These are phyloP conservation scores for Bremia lactucae DNA, from an alignment of 352 stramenopile genomes.

Conservation along the genomic window DNA sequence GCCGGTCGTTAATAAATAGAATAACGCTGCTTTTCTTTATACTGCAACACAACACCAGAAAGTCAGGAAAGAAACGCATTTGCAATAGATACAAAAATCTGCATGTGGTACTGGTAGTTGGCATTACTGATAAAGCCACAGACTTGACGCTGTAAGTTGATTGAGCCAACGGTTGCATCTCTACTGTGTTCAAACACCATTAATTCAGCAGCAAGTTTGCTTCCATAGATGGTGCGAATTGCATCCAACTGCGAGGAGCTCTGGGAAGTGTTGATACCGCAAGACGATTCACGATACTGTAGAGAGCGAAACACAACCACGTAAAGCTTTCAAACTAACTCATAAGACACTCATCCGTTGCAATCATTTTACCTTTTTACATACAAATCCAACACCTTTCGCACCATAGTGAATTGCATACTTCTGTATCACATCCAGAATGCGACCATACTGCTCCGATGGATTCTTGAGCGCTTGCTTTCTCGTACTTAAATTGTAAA, in stretches of 20 bases:
- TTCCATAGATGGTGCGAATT: slow-evolving; percentile 68
- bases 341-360: slow-evolving; percentile 93
- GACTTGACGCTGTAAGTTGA: slow-evolving; percentile 30
- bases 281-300: slow-evolving; percentile 66
- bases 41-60: slow-evolving; percentile 32
- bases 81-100: background rate
- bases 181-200: slow-evolving; percentile 33
- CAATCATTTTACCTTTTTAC: slow-evolving; percentile 74
- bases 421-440: slow-evolving; percentile 92
- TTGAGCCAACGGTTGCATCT: slow-evolving; percentile 18
- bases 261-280: slow-evolving; percentile 66
- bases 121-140: slow-evolving; percentile 73
- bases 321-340: slow-evolving; percentile 23
- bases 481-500: slow-evolving; percentile 96
- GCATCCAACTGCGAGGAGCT: slow-evolving; percentile 55
- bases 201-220: slow-evolving; percentile 54
- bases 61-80: no score
- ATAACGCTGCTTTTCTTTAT: slow-evolving; percentile 83
- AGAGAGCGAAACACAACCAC: background rate
- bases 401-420: slow-evolving; percentile 92
- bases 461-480: slow-evolving; percentile 87
- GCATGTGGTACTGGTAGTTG: slow-evolving; percentile 72
- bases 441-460: slow-evolving; percentile 90
- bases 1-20: slow-evolving; percentile 96
- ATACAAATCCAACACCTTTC: slow-evolving; percentile 89